Evolutionary conservation across 169 alveolate species (phyloP), one percentile per base, ranked within the genome.

Genomic region (Plasmodium vivax): DNA sequence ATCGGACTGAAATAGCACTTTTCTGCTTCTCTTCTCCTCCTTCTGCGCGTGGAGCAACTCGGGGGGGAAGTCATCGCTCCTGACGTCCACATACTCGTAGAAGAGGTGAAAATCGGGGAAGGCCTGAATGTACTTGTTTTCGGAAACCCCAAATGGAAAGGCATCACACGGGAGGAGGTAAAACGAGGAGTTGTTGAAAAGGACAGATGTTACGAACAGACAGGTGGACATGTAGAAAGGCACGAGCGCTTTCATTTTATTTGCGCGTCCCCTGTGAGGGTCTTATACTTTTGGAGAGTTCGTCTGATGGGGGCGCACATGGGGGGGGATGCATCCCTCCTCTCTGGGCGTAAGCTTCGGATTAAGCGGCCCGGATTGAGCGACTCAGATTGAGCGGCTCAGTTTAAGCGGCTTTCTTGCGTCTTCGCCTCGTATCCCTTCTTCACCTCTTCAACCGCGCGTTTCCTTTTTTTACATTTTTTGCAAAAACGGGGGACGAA

Each of bases 221-320:
- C 72, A 83, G 27, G 30, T 83, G 41, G 73, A 32, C 34, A 83
- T n/a, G 47, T 58, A 58, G 47, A 16, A 23, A 62, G 74, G 51
- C 74, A 83, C n/a, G 43, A 83, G 12, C 68, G 38, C 81, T 27
- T 72, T 72, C 93, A 84, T 72, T 84, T 84, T 84, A 43, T 84
- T 34, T 56, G 62, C 7, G 7, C 54, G 32, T 27, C 56, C 34
- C 51, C 51, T 56, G 54, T 62, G 45, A 38, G n/a, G 30, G 45
- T 83, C 54, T 84, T 43, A 19, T 54, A 54, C 56, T 68, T 27
- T 68, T 19, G 16, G 43, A 9, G 77, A 30, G 38, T 23, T 68
- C 5, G 8, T 68, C 38, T 27, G 38, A 1, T 27, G 77, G 77
- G 38, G 30, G 36, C 38, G 5, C 14, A 68, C 38, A 10, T 68